Conservation (phyloP, 495 filamentous ascomycete genomes). For the Aspergillus sclerotiicarbonarius region DNA sequence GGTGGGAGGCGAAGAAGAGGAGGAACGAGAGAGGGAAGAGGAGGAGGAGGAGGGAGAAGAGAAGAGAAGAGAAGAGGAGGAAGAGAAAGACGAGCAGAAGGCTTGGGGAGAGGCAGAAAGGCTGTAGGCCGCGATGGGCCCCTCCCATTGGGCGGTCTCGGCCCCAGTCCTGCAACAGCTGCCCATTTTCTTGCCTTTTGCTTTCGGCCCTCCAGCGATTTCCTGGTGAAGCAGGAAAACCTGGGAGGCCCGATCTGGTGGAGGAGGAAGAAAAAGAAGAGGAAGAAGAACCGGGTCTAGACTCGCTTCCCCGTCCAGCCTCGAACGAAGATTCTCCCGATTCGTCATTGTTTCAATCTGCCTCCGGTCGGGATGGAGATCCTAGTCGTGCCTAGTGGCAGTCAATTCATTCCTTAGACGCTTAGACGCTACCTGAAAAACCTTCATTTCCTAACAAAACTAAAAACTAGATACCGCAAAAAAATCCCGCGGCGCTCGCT, state of each 20-base stretch:
- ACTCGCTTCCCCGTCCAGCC: neutral
- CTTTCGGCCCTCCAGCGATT: no score
- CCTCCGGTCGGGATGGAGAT: neutral
- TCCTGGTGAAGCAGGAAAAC: no score
- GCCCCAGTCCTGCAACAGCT: neutral
- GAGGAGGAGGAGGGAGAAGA: slow-evolving; percentile 18
- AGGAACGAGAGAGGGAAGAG: slow-evolving; percentile 11
- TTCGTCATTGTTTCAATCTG: neutral
- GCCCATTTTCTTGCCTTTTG: no score
- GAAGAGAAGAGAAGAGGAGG: slow-evolving; percentile 21
- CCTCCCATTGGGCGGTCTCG: neutral
- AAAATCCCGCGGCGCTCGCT: no score
- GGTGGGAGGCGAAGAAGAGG: slow-evolving; percentile 24
- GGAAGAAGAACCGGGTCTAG: neutral
- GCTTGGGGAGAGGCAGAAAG: slow-evolving; percentile 28
- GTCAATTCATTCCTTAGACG: no score
- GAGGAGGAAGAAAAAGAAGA: no score
- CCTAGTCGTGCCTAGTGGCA: neutral
- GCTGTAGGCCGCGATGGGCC: slow-evolving; percentile 20
- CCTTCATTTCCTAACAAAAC: no score
- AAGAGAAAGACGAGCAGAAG: slow-evolving; percentile 28
- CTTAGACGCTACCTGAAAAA: no score
- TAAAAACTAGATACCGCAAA: no score
- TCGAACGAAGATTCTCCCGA: neutral
- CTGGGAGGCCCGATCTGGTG: no score